A percentile compares a stretch with the other conserved stretches of the same genome.
These are phyloP conservation scores for Saccharomyces uvarum DNA, from an alignment of 1,139 yeast species.

Conservation along the genomic window DNA sequence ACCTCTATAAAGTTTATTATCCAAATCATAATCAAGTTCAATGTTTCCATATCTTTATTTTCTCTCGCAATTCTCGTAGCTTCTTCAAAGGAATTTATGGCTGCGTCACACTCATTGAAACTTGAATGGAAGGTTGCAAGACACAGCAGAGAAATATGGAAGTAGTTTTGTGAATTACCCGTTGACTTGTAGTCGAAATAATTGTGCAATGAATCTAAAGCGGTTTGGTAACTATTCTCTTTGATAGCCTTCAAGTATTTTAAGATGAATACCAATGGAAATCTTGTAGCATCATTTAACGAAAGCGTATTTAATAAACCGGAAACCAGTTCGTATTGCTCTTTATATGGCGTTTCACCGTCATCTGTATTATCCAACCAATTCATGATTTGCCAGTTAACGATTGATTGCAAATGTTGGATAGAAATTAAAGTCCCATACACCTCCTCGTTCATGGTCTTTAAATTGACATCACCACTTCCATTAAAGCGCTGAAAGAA, in stretches of 20 bases:
- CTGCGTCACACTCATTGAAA: conserved; percentile 68
- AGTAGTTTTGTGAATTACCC: conserved; percentile 21
- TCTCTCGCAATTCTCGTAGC: conserved; percentile 86
- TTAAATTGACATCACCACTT: not conserved
- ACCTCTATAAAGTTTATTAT: conserved; percentile 61
- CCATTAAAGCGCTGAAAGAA: conserved; percentile 4
- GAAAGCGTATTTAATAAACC: conserved; percentile 42
- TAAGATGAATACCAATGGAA: conserved; percentile 61
- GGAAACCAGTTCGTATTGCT: not conserved
- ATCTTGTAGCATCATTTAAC: conserved; percentile 43
- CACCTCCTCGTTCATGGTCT: not conserved
- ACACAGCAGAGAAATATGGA: conserved; percentile 73
- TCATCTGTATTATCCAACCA: conserved; percentile 3
- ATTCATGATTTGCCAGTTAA: conserved; percentile 8
- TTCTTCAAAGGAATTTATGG: conserved; percentile 74
- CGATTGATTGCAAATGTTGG: conserved; percentile 11
- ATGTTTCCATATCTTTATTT: conserved; percentile 64
- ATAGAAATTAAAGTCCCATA: not conserved
- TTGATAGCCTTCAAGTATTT: conserved; percentile 57
- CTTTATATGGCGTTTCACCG: not conserved
- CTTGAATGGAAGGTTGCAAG: conserved; percentile 72
- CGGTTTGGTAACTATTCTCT: conserved; percentile 61
- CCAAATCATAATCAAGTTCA: conserved; percentile 77
- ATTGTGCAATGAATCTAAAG: conserved; percentile 65
- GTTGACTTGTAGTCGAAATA: conserved; percentile 85